These are phyloP conservation scores for Yamadazyma kanchanaburiensis DNA, from an alignment of 1,139 yeast species.

Conservation along the genomic window DNA sequence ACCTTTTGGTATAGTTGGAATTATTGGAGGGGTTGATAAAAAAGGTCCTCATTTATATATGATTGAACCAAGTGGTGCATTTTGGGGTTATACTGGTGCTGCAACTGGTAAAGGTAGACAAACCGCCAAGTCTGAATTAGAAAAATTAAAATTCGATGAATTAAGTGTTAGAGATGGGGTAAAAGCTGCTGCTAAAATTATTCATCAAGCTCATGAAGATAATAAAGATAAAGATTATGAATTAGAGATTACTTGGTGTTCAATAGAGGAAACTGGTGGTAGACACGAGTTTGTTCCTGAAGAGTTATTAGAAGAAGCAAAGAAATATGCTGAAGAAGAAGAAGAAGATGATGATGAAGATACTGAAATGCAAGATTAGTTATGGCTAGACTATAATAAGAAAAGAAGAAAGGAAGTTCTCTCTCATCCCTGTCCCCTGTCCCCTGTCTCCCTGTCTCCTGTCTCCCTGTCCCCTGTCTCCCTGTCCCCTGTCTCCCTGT, in stretches of 20 bases:
- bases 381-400: no score
- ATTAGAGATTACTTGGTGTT: slow-evolving; percentile 85
- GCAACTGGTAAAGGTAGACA: slow-evolving; percentile 99
- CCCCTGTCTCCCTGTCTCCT: no score
- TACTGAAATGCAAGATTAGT: slow-evolving; percentile 14
- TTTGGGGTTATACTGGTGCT: slow-evolving; percentile 97
- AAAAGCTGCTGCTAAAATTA: slow-evolving; percentile 89
- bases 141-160: slow-evolving; percentile 74
- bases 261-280: slow-evolving; percentile 74
- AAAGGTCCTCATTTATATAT: slow-evolving; percentile 89
- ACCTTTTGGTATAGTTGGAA: slow-evolving; percentile 92
- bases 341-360: slow-evolving; percentile 65
- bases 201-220: slow-evolving; percentile 93
- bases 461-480: no score
- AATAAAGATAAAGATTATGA: slow-evolving; percentile 97
- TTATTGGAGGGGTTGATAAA: slow-evolving; percentile 89
- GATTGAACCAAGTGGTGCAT: slow-evolving; percentile 96
- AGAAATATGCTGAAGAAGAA: slow-evolving; percentile 75
- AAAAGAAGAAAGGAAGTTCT: slow-evolving; percentile 1
- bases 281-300: slow-evolving; percentile 76
- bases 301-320: slow-evolving; percentile 76
- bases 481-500: no score
- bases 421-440: no score
- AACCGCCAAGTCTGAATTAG: slow-evolving; percentile 92
- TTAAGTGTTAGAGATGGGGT: slow-evolving; percentile 79